Base-by-base conservation (phyloP, 139 green algal genomes). In the Chlorella vulgaris region DNA sequence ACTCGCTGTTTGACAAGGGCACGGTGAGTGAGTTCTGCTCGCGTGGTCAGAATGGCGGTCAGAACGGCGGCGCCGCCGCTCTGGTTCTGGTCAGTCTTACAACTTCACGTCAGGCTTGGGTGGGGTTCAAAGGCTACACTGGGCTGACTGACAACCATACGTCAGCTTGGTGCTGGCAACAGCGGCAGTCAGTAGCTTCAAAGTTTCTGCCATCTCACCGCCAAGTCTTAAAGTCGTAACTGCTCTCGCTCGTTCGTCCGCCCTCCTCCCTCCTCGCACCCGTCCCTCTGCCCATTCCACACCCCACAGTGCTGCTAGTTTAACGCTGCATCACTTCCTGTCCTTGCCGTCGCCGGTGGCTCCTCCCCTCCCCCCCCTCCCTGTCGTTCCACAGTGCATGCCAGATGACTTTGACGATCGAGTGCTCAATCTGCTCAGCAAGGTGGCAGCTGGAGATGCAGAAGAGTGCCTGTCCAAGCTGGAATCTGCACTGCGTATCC, bases 391-490 rank as follows among this genome's bases (percentile, higher is more conserved):
- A 65, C 69, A 85, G 70, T 66, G 55, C 53, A 26, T 55, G 22
- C 61, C 74, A 21, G 35, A 35, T 33, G 74, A 47, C 7, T 38
- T 86, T 31, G 82, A 86, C 50, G 63, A 68, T 21, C 66, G 43
- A 4, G 71, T 80, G 24, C 33, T 78, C 5, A 33, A 42, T n/a
- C 53, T 71, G 53, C 51, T 86, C 21, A 35, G 29, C 28, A 21
- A 36, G 10, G 22, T 86, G 7, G 3, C 33, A 10, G 38, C 47
- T 2, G 28, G 29, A 5, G 74, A 82, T n/a, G 74, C 74, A 6
- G 53, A 69, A 8, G 74, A 82, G 28, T 42, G 29, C 8, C 35
- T 86, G 8, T 21, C n/a, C 29, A 82, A 78, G 43, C 43, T 86
- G 5, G 73, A 78, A 36, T 21, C 38, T 3, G 60, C 58, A 1